Evolutionary conservation across 768 basidiomycete species (phyloP).

Genomic region (Trametes sanguinea): DNA sequence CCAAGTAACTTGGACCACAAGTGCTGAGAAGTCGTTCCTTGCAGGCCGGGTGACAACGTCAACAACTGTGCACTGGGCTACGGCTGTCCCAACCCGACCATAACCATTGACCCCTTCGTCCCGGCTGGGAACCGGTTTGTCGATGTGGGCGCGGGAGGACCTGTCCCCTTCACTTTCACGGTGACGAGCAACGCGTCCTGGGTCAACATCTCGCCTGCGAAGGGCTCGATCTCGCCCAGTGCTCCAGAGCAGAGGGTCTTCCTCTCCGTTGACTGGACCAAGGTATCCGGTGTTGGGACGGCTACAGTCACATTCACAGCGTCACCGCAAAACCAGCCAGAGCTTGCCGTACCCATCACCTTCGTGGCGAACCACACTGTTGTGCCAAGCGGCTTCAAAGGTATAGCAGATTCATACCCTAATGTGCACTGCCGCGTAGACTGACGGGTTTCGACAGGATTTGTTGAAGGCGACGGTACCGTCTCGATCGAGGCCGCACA

Average conservation of each 20-base stretch:
- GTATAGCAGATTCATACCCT: slow-evolving; percentile 30
- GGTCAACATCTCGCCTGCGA: slow-evolving; percentile 48
- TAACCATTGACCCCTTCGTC: slow-evolving; percentile 60
- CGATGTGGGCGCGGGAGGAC: slow-evolving; percentile 65
- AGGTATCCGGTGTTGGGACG: slow-evolving; percentile 40
- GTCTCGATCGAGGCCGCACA: slow-evolving; percentile 72
- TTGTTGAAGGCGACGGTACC: slow-evolving; percentile 67
- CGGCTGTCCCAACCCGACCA: slow-evolving; percentile 49
- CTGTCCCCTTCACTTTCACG: slow-evolving; percentile 57
- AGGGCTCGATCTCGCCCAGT: slow-evolving; percentile 53
- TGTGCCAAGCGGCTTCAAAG: slow-evolving; percentile 50
- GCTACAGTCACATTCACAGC: slow-evolving; percentile 51
- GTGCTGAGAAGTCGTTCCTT: neutral
- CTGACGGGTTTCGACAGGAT: slow-evolving; percentile 37
- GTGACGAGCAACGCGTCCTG: slow-evolving; percentile 52
- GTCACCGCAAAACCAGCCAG: slow-evolving; percentile 43
- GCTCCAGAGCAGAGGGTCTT: slow-evolving; percentile 57
- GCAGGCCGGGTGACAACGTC: slow-evolving; percentile 67
- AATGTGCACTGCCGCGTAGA: neutral
- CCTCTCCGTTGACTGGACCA: slow-evolving; percentile 60
- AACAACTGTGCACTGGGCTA: slow-evolving; percentile 55
- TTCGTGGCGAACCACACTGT: slow-evolving; percentile 37
- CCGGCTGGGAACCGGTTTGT: slow-evolving; percentile 58
- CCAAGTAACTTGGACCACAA: neutral
- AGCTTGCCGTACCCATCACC: slow-evolving; percentile 30